Base-by-base conservation (phyloP, 306 rosid species). In the Cicer yamashitae region DNA sequence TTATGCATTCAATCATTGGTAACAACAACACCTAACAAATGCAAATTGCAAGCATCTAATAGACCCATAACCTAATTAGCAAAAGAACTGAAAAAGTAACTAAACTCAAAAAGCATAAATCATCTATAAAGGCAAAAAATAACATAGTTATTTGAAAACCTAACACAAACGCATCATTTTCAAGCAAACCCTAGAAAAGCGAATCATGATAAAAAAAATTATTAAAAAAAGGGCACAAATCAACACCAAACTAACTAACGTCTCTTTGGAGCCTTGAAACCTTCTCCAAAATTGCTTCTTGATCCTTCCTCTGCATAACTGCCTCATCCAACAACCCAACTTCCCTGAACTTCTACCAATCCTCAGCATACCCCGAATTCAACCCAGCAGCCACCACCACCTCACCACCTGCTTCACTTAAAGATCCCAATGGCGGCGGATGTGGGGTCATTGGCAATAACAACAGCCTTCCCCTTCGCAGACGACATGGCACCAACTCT, bases 281-380 rank as follows among this genome's bases (percentile, higher is more conserved):
- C 74, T 84, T 92, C 58, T 88, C 93, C 30, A 80, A 1, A 7
- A 92, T 84, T 1, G 96, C 99, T 77, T 92, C 88, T 6, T 76
- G 86, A 85, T 94, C 96, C 75, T 85, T 90, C 40, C 85, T 85
- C 72, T 79, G 88, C 97, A 94, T 86, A 1, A 75, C 86, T 17
- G 90, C 86, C 78, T 84, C 93, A 17, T 90, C 96, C 39, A 94
- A 77, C 47, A 94, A 46, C 25, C 18, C 18, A 41, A n/a, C n/a
- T n/a, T n/a, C n/a, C n/a, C n/a, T n/a, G n/a, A n/a, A n/a, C n/a
- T n/a, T n/a, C n/a, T n/a, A n/a, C n/a, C n/a, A n/a, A n/a, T n/a
- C n/a, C n/a, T n/a, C n/a, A n/a, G n/a, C n/a, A n/a, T n/a, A n/a
- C n/a, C n/a, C n/a, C n/a, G n/a, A n/a, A n/a, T n/a, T n/a, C 47